Conservation (phyloP, 2,329 filamentous ascomycete species). For the Ilyonectria robusta region DNA sequence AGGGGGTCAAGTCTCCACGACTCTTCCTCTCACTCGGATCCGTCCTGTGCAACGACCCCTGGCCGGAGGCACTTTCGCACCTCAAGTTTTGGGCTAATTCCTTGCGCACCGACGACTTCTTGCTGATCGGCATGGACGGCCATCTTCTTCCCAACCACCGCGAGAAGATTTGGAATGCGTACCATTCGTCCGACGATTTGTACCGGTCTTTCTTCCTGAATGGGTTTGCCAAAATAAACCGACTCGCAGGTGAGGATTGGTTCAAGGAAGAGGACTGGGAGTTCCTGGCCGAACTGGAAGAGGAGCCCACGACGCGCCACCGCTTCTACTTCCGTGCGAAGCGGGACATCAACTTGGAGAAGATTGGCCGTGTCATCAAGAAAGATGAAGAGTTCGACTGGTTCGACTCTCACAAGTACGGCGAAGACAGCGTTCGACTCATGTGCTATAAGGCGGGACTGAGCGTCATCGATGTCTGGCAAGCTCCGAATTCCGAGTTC, state of each 20-base stretch:
- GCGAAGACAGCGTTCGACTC: slow-evolving; percentile 52
- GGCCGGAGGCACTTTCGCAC: slow-evolving; percentile 52
- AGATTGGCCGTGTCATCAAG: slow-evolving; percentile 45
- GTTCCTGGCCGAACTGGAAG: slow-evolving; percentile 54
- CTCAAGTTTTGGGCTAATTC: slow-evolving; percentile 55
- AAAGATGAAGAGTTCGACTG: slow-evolving; percentile 57
- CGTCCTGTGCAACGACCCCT: slow-evolving; percentile 59
- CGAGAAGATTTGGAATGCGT: slow-evolving; percentile 58
- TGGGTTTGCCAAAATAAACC: slow-evolving; percentile 57
- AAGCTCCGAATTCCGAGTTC: slow-evolving; percentile 56
- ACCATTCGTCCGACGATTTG: slow-evolving; percentile 55
- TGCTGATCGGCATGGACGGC: slow-evolving; percentile 60
- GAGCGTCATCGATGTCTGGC: slow-evolving; percentile 54
- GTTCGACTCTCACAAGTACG: slow-evolving; percentile 61
- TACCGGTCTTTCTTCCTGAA: slow-evolving; percentile 56
- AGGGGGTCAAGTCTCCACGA: slow-evolving; percentile 49
- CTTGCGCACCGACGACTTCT: slow-evolving; percentile 52
- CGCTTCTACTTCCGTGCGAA: slow-evolving; percentile 58
- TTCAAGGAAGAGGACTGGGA: slow-evolving; percentile 57
- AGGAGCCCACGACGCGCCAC: slow-evolving; percentile 55
- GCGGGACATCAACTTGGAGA: slow-evolving; percentile 48
- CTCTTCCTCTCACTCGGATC: slow-evolving; percentile 60
- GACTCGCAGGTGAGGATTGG: slow-evolving; percentile 51
- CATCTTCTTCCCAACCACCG: slow-evolving; percentile 51
- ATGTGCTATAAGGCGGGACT: slow-evolving; percentile 59